Base-by-base conservation (phyloP, 129 eudicot species). In the Artemisia tridentata region DNA sequence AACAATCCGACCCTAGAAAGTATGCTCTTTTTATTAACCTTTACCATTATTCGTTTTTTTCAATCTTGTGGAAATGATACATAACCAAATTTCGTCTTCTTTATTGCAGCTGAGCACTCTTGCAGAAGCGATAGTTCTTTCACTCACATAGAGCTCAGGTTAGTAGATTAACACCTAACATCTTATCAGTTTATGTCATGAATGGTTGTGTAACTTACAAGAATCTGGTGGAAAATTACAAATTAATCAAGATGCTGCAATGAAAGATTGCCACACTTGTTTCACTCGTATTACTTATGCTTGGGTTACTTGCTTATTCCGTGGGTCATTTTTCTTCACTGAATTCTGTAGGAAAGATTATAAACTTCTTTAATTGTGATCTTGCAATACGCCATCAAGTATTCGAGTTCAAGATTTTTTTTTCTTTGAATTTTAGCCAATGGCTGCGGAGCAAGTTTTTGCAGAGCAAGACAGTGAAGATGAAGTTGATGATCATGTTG, bases 81-180 rank as follows among this genome's bases (percentile, higher is more conserved):
- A 15, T 63, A 74, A 74, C 48, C 73, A 27, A 72, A 45, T 56
- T 3, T 45, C 50, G 2, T 49, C 11, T 27, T 27, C 19, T 34
- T 73, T 20, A 53, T 67, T 75, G 58, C 85, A 92, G 98, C 45
- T 92, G 88, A 53, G 77, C 85, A n/a, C 88, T 86, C 66, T 73
- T 92, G 88, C 90, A 85, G 84, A 92, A 85, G 81, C 86, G 92
- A 54, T 87, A 89, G 73, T 89, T 92, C 82, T 89, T 92, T 79
- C 98, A 92, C 81, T 92, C 98, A 8, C 98, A 92, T 67, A 82
- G 98, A 87, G 95, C 98, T 79, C 98, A 92, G 92, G 98, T 38
- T 7, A 38, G 45, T 38, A 38, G 45, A 8, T 38, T 92, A 80
- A 63, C 73, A 67, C 57, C 46, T 12, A 72, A 58, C 58, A 46